phyloP scores from a whole-genome alignment of 2,329 filamentous ascomycete species.

The Nannizziopsis barbatae region DNA sequence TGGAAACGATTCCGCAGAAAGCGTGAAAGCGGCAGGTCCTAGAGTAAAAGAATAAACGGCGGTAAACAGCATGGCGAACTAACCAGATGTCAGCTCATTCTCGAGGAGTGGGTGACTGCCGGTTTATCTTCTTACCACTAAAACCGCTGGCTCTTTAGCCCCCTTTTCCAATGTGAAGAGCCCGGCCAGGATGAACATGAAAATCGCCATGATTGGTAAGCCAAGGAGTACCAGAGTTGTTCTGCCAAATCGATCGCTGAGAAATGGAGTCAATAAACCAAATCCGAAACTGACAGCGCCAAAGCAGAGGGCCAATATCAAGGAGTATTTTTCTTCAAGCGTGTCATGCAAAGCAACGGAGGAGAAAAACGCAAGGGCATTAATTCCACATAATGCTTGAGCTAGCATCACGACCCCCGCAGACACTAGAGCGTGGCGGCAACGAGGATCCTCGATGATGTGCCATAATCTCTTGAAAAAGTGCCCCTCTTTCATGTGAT shows the following conservation, averaged over 20 bases:
- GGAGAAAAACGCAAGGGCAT: constrained; percentile 9
- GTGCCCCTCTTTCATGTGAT: constrained; percentile 8
- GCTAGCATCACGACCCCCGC: constrained; percentile 5
- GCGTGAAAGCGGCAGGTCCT: constrained; percentile 8
- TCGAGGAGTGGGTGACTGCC: not conserved
- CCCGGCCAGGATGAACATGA: constrained; percentile 10
- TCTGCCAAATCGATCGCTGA: constrained; percentile 8
- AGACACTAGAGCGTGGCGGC: constrained; percentile 9
- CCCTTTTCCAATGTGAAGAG: constrained; percentile 5
- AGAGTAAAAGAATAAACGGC: constrained; percentile 8
- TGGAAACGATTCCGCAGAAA: constrained; percentile 10
- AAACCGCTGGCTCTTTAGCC: constrained; percentile 1
- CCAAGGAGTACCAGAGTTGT: constrained; percentile 6
- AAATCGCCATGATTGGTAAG: constrained; percentile 7
- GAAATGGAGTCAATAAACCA: constrained; percentile 8
- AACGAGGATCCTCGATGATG: constrained; percentile 5
- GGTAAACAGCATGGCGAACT: constrained; percentile 10
- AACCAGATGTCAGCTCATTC: not conserved
- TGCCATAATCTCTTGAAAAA: constrained; percentile 5
- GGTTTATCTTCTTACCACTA: not conserved
- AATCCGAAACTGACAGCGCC: constrained; percentile 8
- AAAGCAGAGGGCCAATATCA: constrained; percentile 7
- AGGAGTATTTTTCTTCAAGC: not conserved
- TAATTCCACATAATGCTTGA: constrained; percentile 9
- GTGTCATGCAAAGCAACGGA: constrained; percentile 2